Evolutionary conservation across 1,284 basidiomycete genomes (phyloP).

Genomic region (Leccinum griseonigrum): DNA sequence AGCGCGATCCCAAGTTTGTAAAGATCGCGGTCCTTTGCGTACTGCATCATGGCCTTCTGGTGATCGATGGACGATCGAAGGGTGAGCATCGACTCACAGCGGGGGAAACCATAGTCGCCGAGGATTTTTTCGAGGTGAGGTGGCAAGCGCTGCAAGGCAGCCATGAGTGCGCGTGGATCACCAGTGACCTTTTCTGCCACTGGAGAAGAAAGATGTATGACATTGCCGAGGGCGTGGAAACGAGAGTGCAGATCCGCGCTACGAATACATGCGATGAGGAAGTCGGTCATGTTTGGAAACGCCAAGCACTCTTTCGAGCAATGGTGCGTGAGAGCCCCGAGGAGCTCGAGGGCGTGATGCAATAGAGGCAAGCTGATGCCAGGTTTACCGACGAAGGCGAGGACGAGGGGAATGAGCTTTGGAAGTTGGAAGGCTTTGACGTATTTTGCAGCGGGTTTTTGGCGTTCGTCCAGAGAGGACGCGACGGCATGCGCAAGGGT

Average conservation of each 20-base stretch:
- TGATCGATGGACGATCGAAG: conserved; percentile 40
- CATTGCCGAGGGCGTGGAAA: conserved; percentile 44
- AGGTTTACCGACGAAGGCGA: conserved; percentile 43
- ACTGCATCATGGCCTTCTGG: conserved; percentile 50
- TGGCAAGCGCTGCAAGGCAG: conserved; percentile 40
- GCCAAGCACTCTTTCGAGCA: conserved; percentile 42
- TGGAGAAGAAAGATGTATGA: conserved; percentile 46
- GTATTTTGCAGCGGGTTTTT: conserved; percentile 33
- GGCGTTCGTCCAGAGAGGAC: conserved; percentile 39
- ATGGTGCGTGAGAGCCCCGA: conserved; percentile 42
- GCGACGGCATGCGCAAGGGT: conserved; percentile 50
- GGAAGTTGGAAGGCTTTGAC: conserved; percentile 44
- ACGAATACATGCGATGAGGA: conserved; percentile 56
- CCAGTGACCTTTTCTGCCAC: conserved; percentile 42
- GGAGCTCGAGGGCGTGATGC: conserved; percentile 46
- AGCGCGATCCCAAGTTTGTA: conserved; percentile 48
- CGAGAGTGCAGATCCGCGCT: conserved; percentile 50
- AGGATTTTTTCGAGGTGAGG: conserved; percentile 42
- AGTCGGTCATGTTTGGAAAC: conserved; percentile 40
- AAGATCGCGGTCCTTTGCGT: conserved; percentile 44
- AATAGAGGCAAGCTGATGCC: conserved; percentile 41
- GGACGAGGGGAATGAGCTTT: conserved; percentile 41
- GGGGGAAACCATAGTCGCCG: conserved; percentile 44
- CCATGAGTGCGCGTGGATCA: conserved; percentile 44
- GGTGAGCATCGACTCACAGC: conserved; percentile 45